Percentiles rank a stretch among this genome's conserved stretches.
These are phyloP conservation scores for Globisporangium parvum DNA, from an alignment of 352 stramenopile genomes.

Conservation along the genomic window DNA sequence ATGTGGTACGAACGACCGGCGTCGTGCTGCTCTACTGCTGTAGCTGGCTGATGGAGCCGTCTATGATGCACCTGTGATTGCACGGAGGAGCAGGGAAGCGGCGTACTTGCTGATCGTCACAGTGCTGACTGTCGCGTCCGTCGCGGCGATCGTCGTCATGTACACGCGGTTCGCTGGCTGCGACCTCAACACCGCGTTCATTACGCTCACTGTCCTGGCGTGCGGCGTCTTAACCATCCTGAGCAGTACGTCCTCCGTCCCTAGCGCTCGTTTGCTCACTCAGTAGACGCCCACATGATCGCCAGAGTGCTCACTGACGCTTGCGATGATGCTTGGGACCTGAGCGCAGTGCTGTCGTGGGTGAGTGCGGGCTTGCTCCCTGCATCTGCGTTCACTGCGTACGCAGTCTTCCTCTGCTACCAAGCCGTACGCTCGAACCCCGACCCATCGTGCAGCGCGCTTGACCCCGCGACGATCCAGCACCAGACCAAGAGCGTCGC, in stretches of 20 bases:
- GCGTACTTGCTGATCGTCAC: slow-evolving; percentile 45
- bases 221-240: slow-evolving; percentile 37
- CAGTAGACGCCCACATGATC: not conserved
- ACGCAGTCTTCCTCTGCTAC: slow-evolving; percentile 68
- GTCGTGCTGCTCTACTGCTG: not conserved
- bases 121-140: slow-evolving; percentile 24
- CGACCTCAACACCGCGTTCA: slow-evolving; percentile 52
- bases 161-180: slow-evolving; percentile 43
- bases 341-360: slow-evolving; percentile 42
- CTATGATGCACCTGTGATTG: not conserved
- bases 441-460: slow-evolving; percentile 33
- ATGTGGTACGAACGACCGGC: slow-evolving; percentile 14
- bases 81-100: slow-evolving; percentile 32
- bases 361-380: slow-evolving; percentile 58
- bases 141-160: slow-evolving; percentile 44
- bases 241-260: slow-evolving; percentile 29
- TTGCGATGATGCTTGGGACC: not conserved
- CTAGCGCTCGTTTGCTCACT: not conserved
- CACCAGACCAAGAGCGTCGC: slow-evolving; percentile 33
- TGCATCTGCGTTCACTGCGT: slow-evolving; percentile 42
- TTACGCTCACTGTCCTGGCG: slow-evolving; percentile 46
- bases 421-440: slow-evolving; percentile 65
- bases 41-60: too few relatives aligned
- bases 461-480: slow-evolving; percentile 22
- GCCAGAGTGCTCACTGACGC: not conserved